Evolutionary conservation across 805 yeast genomes (phyloP), one percentile per base, ranked within the genome.

Genomic region (Priceomyces castillae): DNA sequence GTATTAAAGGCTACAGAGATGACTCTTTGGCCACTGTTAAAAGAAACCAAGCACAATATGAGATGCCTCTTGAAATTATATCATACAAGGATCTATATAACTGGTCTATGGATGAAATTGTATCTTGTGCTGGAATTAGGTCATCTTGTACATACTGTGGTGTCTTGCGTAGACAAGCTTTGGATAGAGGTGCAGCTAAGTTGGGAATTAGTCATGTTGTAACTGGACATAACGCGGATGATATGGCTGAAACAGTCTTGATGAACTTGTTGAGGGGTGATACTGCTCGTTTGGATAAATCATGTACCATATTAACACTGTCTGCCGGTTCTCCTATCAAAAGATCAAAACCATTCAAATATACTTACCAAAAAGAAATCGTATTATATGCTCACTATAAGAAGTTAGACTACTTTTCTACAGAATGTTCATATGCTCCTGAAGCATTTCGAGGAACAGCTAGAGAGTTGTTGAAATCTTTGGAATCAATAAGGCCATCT

Each of bases 61-160:
- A 75, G n/a, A 74, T 88, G 74, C 90, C 89, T 1, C 65, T 88
- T 41, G 84, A 82, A 55, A 84, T 88, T 43, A 82, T 94, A 4
- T 86, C 96, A 11, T 94, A 94, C 56, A 81, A 81, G 50, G 96
- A 90, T 23, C 71, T 94, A 11, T 94, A 94, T 61, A 83, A 90
- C 57, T 94, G 99, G 99, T 88, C 96, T 10, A 94, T 94, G 99
- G 99, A 94, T 69, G 95, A 89, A 56, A 89, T 94, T 40, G 99
- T 94, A 1, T 82, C 90, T 0, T 87, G 94, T 60, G 94, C 97
- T 1, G 98, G 98, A 5, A 84, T 87, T 30, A 76, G 96, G 60
- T 89, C 89, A 53, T 87, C 95, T 59, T 94, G 99, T 65, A 94
- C 99, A 0, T 94, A 94, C 59, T 94, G 99, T 71, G 99, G 99